Evolutionary conservation across 495 filamentous ascomycete genomes (phyloP), one percentile per base, ranked within the genome.

Genomic region (Amniculicola lignicola): DNA sequence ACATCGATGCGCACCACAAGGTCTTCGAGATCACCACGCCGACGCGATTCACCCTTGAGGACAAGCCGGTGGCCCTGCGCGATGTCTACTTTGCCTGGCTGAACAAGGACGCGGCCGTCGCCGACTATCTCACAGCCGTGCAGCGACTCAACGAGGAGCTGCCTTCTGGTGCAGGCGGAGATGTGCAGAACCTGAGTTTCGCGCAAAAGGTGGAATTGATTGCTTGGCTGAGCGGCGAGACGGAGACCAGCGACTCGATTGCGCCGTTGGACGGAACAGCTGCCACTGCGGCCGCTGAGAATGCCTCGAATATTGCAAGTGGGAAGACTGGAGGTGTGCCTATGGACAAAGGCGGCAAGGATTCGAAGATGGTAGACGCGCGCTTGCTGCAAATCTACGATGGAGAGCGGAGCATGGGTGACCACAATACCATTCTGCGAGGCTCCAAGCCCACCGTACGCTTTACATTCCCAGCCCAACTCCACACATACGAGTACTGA

Each of bases 21-120:
- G 72, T 83, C n/a, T 76, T 95, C 49, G 76, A 87, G 1, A 81
- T 99, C 59, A 80, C 80, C 39, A 78, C 84, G 9, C 78, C 83
- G 10, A 97, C 94, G 36, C 89, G 93, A 56, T 96, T 97, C 76
- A 75, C 85, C 42, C 85, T 85, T 14, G 79, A 80, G 29, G 78
- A 82, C 41, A 81, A 83, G 37, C 77, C 87, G 1, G 84, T 96
- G 58, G 88, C 96, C 68, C 79, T 99, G 33, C 89, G 93, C 69
- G 88, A 84, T 71, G 90, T 97, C 73, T 96, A 89, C 72, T 94
- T 96, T 57, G 88, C 89, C 45, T 99, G 88, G 87, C 78, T 86
- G 67, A 92, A 96, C 69, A 88, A 88, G 68, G 90, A 96, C 75
- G 80, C 82, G 53, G 79, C 85, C 31, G 89, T 95, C 65, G 84